phyloP scores from a whole-genome alignment of 1,284 basidiomycete genomes.

The Rhodotorula mucilaginosa region DNA sequence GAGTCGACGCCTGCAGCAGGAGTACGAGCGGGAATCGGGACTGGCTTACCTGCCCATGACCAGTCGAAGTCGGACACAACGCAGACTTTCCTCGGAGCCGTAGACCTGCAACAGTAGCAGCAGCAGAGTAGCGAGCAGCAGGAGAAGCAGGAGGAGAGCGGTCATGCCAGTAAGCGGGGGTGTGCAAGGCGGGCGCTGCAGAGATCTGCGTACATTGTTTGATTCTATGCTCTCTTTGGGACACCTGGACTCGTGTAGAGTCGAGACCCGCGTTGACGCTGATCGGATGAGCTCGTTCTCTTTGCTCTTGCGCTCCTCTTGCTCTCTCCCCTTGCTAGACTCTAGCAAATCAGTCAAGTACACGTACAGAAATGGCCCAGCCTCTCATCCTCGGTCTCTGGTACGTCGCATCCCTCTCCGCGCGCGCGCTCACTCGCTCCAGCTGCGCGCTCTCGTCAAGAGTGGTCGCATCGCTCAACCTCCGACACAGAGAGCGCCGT shows the following conservation, averaged over 20 bases:
- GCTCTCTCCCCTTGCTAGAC: no score
- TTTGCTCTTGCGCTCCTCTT: background rate
- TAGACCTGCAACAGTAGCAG: background rate
- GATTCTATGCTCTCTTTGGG: no score
- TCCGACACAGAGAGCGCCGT: background rate
- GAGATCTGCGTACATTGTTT: no score
- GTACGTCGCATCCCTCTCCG: constrained; percentile 8
- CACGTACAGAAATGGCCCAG: constrained; percentile 12
- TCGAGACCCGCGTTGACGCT: no score
- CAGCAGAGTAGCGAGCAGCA: background rate
- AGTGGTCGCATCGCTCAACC: background rate
- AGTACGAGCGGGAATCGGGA: rapidly evolving
- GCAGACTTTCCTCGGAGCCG: constrained; percentile 3
- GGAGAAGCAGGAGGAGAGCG: background rate
- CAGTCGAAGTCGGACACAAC: constrained; percentile 97
- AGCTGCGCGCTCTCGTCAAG: background rate
- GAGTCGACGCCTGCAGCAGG: no score
- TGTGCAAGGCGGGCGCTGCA: no score
- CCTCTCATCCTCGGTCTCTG: constrained; percentile 41
- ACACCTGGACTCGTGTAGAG: no score
- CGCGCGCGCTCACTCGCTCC: background rate
- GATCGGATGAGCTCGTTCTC: background rate
- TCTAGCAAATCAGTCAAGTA: no score
- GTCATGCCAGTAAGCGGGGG: no score
- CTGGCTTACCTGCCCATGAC: constrained; percentile 48